These are phyloP conservation scores for Anisodus acutangulus DNA, from an alignment of 257 asterid species.

Conservation along the genomic window DNA sequence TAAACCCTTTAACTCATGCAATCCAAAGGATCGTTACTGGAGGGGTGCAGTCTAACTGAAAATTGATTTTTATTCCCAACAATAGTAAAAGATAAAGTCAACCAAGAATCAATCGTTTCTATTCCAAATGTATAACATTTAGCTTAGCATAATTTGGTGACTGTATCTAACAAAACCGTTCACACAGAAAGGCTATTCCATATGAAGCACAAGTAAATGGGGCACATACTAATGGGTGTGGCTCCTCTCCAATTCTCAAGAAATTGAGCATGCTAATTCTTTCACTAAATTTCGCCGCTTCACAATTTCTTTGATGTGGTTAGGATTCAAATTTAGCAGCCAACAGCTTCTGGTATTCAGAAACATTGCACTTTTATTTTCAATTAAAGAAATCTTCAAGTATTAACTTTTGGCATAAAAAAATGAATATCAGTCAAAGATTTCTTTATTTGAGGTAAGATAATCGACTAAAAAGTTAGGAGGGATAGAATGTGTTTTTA, in stretches of 20 bases:
- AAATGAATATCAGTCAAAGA: background rate
- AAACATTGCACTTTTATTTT: background rate
- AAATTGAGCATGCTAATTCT: background rate
- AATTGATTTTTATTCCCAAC: constrained; percentile 7
- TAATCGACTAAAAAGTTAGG: background rate
- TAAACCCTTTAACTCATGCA: background rate
- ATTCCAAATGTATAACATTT: background rate
- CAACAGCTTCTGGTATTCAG: background rate
- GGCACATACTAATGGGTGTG: background rate
- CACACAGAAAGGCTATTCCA: background rate
- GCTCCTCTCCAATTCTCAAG: constrained; percentile 23
- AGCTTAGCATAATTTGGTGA: background rate
- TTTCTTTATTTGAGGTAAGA: background rate
- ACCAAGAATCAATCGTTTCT: background rate
- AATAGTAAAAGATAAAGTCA: background rate
- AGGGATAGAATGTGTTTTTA: background rate
- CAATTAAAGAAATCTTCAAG: background rate
- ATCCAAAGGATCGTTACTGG: background rate
- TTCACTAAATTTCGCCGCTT: constrained; percentile 3
- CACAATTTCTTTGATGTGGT: background rate
- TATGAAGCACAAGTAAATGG: constrained; percentile 5
- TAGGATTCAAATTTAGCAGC: background rate
- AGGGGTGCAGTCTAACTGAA: background rate
- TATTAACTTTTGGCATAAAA: background rate
- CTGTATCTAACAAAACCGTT: background rate